Conservation (phyloP, 345 rosid genomes). For the Boechera stricta region DNA sequence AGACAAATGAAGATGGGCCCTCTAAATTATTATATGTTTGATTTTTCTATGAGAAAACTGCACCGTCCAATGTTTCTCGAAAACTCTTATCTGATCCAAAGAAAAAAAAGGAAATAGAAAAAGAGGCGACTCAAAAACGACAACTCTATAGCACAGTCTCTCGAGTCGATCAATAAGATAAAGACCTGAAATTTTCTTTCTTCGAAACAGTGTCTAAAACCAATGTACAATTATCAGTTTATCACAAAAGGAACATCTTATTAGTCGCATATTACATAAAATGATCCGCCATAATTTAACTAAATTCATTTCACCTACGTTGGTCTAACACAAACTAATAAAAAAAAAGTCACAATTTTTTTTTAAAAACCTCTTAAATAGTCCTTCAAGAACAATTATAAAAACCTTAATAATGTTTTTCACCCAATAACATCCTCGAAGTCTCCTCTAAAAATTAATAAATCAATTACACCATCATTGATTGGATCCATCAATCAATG, state of each 20-base stretch:
- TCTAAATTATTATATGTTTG: neutral
- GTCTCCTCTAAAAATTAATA: neutral
- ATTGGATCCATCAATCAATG: constrained; percentile 32
- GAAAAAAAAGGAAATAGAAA: neutral
- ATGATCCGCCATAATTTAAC: neutral
- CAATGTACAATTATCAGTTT: neutral
- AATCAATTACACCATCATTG: constrained; percentile 4
- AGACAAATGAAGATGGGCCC: constrained; percentile 19
- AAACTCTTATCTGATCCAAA: constrained; percentile 4
- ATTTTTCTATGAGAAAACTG: neutral
- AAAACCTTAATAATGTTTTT: neutral
- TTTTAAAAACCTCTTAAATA: neutral
- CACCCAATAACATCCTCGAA: constrained; percentile 29
- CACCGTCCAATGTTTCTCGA: constrained; percentile 42
- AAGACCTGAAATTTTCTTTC: constrained; percentile 18
- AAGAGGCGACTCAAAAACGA: neutral
- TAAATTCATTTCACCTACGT: neutral
- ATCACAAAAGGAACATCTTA: neutral
- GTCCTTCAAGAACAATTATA: neutral
- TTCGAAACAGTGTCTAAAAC: neutral
- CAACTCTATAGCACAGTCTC: neutral
- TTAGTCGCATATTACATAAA: neutral
- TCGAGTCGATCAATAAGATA: constrained; percentile 19
- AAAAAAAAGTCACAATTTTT: neutral
- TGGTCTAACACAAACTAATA: neutral